Evolutionary conservation across 23 red algal genomes (phyloP).

Genomic region (Pyropia yezoensis): DNA sequence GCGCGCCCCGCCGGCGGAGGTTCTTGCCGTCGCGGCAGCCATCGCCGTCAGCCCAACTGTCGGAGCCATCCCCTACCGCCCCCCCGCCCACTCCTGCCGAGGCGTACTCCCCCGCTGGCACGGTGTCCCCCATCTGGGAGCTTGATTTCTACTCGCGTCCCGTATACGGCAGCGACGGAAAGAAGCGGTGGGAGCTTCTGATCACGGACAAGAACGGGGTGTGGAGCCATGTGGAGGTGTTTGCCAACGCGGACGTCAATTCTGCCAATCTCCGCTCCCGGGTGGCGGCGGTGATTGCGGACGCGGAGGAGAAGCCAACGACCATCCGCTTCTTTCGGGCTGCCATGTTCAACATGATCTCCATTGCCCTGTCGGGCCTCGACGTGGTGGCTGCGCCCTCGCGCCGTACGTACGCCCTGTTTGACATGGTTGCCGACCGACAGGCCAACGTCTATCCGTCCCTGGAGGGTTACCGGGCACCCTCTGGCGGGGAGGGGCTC

Average conservation of each 20-base stretch:
- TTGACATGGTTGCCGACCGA: conserved; percentile 46
- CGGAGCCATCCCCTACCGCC: too few relatives aligned
- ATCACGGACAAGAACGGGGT: conserved; percentile 63
- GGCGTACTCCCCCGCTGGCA: too few relatives aligned
- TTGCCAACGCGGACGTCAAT: conserved; percentile 84
- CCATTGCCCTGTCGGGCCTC: conserved; percentile 69
- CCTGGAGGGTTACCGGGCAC: conserved; percentile 49
- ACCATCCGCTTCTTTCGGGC: conserved; percentile 85
- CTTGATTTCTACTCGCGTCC: conserved; percentile 98
- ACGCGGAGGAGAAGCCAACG: conserved; percentile 18
- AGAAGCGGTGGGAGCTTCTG: conserved; percentile 97
- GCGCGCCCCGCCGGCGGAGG: too few relatives aligned
- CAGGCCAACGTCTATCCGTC: conserved; percentile 59
- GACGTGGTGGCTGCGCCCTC: conserved; percentile 67
- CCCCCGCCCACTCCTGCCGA: too few relatives aligned
- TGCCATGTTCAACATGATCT: conserved; percentile 99
- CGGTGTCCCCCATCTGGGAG: conserved; percentile 67
- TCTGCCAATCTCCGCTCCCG: conserved; percentile 63
- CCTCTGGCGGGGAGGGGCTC: not conserved
- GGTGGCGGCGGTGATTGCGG: conserved; percentile 51
- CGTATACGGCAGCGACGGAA: conserved; percentile 72
- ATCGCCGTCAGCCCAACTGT: too few relatives aligned
- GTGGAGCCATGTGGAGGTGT: conserved; percentile 69
- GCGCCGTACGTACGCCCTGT: conserved; percentile 80
- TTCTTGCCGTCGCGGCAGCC: too few relatives aligned